These are phyloP conservation scores for Claviceps sp. DNA, from an alignment of 2,329 filamentous ascomycete genomes.

Conservation along the genomic window DNA sequence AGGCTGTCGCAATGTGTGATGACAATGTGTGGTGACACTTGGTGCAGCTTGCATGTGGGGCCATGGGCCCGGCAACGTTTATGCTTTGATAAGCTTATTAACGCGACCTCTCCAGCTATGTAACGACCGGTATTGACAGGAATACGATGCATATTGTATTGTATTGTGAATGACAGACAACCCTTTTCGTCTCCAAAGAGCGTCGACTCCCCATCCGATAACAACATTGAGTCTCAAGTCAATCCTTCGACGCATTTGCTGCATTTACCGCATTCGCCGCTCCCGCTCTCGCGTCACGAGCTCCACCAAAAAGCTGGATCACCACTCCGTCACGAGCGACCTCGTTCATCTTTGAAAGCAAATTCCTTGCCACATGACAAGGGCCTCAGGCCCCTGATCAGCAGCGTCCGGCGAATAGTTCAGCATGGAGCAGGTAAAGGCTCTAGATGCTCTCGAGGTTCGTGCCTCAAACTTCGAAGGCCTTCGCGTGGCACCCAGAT, in stretches of 20 bases:
- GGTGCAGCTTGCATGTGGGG: too few species aligned
- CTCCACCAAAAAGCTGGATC: neutral
- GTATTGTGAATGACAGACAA: neutral
- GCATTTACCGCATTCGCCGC: neutral
- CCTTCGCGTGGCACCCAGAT: neutral
- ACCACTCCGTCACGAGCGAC: neutral
- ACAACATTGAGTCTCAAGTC: too few species aligned
- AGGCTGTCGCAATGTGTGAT: too few species aligned
- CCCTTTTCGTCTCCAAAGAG: neutral
- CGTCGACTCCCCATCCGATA: neutral
- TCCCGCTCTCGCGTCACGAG: neutral
- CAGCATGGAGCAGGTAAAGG: conserved; percentile 61
- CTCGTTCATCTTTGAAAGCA: neutral
- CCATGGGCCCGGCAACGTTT: too few species aligned
- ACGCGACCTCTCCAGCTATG: too few species aligned
- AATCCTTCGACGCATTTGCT: too few species aligned
- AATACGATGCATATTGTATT: too few species aligned
- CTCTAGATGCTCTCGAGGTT: conserved; percentile 51
- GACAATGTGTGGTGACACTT: too few species aligned
- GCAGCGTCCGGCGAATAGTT: conserved; percentile 3
- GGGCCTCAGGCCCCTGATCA: conserved; percentile 5
- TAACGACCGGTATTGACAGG: too few species aligned
- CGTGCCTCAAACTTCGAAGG: neutral
- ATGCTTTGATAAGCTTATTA: too few species aligned
- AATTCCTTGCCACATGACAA: neutral